Percentiles rank a stretch among this genome's conserved stretches.
phyloP scores from a whole-genome alignment of 1,284 basidiomycete genomes.

The Tilletia indica region DNA sequence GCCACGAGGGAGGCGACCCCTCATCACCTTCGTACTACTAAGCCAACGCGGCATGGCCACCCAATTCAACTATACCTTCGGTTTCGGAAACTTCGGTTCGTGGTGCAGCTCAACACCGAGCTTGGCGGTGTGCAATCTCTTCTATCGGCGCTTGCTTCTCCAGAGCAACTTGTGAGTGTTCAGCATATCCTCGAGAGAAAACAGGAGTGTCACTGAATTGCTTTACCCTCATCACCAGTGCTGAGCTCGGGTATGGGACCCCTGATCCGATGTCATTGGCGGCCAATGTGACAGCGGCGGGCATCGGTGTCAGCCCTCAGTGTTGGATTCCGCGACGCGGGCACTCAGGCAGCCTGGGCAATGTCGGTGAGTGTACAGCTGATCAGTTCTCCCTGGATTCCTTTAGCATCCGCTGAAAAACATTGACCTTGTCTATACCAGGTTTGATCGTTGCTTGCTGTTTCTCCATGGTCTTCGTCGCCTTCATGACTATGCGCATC shows the following conservation, averaged over 20 bases:
- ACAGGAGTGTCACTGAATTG: background rate
- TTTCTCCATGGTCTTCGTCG: background rate
- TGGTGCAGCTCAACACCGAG: slow-evolving; percentile 12
- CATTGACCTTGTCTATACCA: background rate
- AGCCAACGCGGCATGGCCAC: background rate
- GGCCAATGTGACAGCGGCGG: background rate
- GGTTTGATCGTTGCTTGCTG: slow-evolving; percentile 8
- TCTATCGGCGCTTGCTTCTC: slow-evolving; percentile 1
- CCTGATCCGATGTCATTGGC: background rate
- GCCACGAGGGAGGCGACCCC: too few species aligned
- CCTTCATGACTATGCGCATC: slow-evolving; percentile 6
- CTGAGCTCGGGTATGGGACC: background rate
- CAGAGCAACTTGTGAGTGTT: background rate
- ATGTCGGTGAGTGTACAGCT: background rate
- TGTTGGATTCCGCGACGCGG: slow-evolving; percentile 12
- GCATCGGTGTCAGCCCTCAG: background rate
- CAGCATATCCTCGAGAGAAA: too few species aligned
- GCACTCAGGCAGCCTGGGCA: slow-evolving; percentile 4
- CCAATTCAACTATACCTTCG: slow-evolving; percentile 12
- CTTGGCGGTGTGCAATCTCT: slow-evolving; percentile 14
- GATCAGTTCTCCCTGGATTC: background rate
- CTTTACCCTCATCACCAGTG: background rate
- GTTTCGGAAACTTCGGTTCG: slow-evolving; percentile 10
- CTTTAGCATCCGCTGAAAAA: background rate
- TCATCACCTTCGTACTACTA: too few species aligned